Conservation (phyloP, 176 grass and related monocot species). For the Carex littledalei region DNA sequence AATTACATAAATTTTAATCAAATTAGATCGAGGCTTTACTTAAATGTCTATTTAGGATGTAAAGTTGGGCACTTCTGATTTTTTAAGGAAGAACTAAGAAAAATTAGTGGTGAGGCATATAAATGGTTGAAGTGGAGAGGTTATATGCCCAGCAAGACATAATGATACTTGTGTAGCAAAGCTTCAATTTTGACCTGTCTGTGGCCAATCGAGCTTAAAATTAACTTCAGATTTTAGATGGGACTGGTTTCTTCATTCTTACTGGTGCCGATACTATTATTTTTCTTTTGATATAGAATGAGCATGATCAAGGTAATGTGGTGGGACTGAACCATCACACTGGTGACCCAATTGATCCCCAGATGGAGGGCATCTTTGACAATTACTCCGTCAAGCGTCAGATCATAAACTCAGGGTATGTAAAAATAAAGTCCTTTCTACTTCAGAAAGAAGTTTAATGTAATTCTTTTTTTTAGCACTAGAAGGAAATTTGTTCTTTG, state of each 20-base stretch:
- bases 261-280: background rate
- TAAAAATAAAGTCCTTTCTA: too few relatives aligned
- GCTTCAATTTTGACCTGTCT: background rate
- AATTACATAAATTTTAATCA: background rate
- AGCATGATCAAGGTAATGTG: slow-evolving; percentile 72
- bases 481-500: background rate
- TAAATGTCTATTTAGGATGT: background rate
- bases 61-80: background rate
- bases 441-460: background rate
- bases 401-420: slow-evolving; percentile 85
- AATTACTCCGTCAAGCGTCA: slow-evolving; percentile 89
- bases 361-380: slow-evolving; percentile 95
- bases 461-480: background rate
- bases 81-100: background rate
- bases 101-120: background rate
- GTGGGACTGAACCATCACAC: slow-evolving; percentile 79
- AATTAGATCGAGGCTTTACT: background rate
- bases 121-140: background rate
- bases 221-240: background rate
- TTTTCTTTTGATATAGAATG: slow-evolving; percentile 38
- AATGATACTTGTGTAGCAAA: background rate
- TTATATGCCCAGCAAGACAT: background rate
- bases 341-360: slow-evolving; percentile 81
- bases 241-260: background rate
- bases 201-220: background rate